Evolutionary conservation across 768 basidiomycete species (phyloP), one percentile per base, ranked within the genome.

Genomic region (Kwoniella dejecticola): DNA sequence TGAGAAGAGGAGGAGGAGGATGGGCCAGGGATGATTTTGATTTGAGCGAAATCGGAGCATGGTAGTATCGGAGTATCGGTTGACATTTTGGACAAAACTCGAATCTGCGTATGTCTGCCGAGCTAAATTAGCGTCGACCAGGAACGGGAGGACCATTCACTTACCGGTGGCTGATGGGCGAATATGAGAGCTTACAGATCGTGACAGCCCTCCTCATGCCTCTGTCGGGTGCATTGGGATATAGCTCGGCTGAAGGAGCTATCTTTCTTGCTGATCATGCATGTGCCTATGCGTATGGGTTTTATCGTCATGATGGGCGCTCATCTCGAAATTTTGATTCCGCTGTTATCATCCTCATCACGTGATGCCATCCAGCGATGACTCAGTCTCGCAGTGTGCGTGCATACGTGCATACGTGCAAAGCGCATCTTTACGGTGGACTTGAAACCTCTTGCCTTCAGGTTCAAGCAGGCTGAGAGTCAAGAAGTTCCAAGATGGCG

Each of bases 11-110:
- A 21, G 2, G 60, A 30, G 4, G 68, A 58, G 68, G 73, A 3
- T 12, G 26, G 49, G n/a, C n/a, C n/a, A n/a, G n/a, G n/a, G n/a
- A n/a, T n/a, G n/a, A 72, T 62, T 13, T 17, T 17, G 54, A 73
- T 70, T 10, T 52, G 26, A 21, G 58, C 19, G 17, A 63, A 49
- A 57, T 54, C 52, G 12, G 36, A 42, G 46, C 77, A 78, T 15
- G 67, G 57, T 7, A 75, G 61, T 24, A 77, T 66, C 13, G 77
- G 75, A 17, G 73, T 74, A 29, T 62, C 44, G 44, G 61, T 11
- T 33, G 58, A 33, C 56, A 56, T 70, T 45, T 58, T 36, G 57
- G 31, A 7, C 26, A 50, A 36, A 10, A 13, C 10, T 4, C 48
- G 27, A 31, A 21, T 19, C 13, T 19, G 6, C 5, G 6, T n/a